Evolutionary conservation across 805 yeast species (phyloP).

Genomic region (Candida sithepensis): DNA sequence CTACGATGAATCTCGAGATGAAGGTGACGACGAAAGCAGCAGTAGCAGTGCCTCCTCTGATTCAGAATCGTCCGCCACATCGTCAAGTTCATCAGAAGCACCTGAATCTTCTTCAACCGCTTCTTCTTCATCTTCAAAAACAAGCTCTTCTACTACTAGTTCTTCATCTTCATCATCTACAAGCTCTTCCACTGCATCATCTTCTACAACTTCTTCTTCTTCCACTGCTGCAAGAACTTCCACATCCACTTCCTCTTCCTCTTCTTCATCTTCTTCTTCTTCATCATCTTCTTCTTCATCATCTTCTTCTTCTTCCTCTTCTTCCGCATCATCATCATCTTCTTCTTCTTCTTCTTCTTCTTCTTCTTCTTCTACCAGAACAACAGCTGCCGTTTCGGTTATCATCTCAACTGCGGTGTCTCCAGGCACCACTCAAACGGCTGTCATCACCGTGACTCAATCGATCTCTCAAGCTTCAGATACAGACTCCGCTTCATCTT

Average conservation of each 20-base stretch:
- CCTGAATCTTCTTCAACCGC: conserved; percentile 18
- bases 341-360: conserved; percentile 11
- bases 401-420: conserved; percentile 20
- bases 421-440: conserved; percentile 20
- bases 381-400: conserved; percentile 8
- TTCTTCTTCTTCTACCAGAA: conserved; percentile 8
- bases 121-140: conserved; percentile 12
- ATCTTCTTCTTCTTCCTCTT: conserved; percentile 6
- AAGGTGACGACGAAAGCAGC: conserved; percentile 3
- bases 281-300: conserved; percentile 12
- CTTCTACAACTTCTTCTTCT: conserved; percentile 16
- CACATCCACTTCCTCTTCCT: conserved; percentile 12
- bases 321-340: conserved; percentile 12
- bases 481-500: neutral
- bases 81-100: conserved; percentile 14
- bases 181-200: conserved; percentile 11
- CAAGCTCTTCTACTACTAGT: conserved; percentile 6
- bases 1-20: conserved; percentile 24
- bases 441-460: conserved; percentile 23
- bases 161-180: conserved; percentile 11
- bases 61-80: conserved; percentile 16
- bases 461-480: conserved; percentile 16
- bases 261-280: conserved; percentile 16
- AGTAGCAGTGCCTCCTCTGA: conserved; percentile 14
- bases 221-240: conserved; percentile 13